Percentiles rank a stretch among this genome's conserved stretches.
phyloP scores from a whole-genome alignment of 306 rosid genomes.

The Gleditsia sinensis region DNA sequence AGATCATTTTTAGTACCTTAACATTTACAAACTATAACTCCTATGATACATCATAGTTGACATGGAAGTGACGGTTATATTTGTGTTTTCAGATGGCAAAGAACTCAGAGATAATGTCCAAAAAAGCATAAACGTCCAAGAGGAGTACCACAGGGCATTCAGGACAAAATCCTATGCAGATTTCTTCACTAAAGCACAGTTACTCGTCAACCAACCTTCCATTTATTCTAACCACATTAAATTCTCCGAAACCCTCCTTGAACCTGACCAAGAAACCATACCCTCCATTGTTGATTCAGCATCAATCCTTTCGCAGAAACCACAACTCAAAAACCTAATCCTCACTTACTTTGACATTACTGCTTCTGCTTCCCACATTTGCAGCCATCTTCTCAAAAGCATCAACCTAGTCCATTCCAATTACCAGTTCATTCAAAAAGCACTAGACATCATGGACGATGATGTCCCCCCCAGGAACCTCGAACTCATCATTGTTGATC shows the following conservation, averaged over 20 bases:
- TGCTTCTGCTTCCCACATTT: constrained; percentile 61
- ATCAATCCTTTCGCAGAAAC: constrained; percentile 31
- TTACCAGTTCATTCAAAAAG: constrained; percentile 36
- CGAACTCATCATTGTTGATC: constrained; percentile 31
- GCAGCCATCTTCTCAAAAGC: constrained; percentile 54
- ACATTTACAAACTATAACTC: not conserved
- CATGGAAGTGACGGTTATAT: not conserved
- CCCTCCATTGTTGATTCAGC: constrained; percentile 43
- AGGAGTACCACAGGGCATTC: constrained; percentile 53
- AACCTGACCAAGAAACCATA: constrained; percentile 56
- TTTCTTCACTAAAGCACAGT: constrained; percentile 49
- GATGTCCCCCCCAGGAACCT: too few species aligned
- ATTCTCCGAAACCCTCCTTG: constrained; percentile 48
- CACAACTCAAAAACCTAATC: constrained; percentile 49
- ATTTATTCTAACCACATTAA: constrained; percentile 7
- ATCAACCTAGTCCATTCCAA: constrained; percentile 42
- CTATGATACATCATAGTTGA: not conserved
- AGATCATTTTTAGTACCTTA: not conserved
- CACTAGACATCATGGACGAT: constrained; percentile 39
- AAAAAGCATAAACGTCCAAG: constrained; percentile 45
- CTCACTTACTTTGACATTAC: constrained; percentile 58
- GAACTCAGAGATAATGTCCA: constrained; percentile 22
- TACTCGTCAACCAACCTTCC: constrained; percentile 41
- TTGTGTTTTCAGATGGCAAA: constrained; percentile 39
- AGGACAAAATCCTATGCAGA: constrained; percentile 61